A percentile compares a stretch with the other conserved stretches of the same genome.
phyloP scores from a whole-genome alignment of 345 rosid genomes.

The Populus alba region DNA sequence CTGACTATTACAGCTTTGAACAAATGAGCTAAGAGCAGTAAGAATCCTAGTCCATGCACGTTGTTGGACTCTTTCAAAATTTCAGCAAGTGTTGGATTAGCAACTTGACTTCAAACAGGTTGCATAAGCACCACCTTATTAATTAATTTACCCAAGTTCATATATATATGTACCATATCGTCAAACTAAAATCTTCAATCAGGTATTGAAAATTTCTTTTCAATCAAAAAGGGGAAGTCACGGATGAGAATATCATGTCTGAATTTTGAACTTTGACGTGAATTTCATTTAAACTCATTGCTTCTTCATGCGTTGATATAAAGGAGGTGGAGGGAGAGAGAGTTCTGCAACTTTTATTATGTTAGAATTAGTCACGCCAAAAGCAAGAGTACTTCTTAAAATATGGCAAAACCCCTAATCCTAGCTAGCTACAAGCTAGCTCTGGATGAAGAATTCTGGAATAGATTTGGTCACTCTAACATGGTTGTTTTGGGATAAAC shows the following conservation, averaged over 20 bases:
- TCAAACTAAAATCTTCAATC: neutral
- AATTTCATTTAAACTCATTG: neutral
- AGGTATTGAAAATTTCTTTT: neutral
- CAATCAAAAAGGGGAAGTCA: neutral
- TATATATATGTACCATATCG: neutral
- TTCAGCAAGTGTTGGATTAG: neutral
- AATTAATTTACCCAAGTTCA: neutral
- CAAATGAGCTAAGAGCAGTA: neutral
- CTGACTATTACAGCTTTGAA: neutral
- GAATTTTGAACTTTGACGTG: neutral
- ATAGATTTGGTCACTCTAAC: constrained; percentile 1
- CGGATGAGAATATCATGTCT: neutral
- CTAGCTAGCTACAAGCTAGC: neutral
- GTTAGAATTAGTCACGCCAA: neutral
- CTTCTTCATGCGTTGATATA: neutral
- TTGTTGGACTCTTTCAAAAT: neutral
- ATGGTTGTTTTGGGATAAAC: constrained; percentile 4
- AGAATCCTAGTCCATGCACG: neutral
- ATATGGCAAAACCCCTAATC: neutral
- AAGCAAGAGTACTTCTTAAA: neutral
- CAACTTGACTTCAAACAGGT: neutral
- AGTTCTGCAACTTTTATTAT: neutral
- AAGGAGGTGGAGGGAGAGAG: neutral
- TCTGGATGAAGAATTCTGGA: constrained; percentile 10
- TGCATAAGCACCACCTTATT: neutral